Base-by-base conservation (phyloP, 176 grass and related monocot genomes). In the Hyparrhenia diplandra region DNA sequence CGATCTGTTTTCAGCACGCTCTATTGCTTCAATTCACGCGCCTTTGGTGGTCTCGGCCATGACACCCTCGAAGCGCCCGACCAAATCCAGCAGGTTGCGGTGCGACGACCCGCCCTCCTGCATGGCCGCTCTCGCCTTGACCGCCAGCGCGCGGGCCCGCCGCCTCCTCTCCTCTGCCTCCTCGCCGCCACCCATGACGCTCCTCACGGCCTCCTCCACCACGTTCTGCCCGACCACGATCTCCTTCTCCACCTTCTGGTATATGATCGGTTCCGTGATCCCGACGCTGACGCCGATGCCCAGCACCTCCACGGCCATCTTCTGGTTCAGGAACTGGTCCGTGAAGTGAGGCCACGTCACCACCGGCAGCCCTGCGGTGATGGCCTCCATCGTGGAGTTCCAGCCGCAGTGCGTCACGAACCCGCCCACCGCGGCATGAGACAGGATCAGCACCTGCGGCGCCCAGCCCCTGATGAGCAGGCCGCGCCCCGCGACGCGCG, bases 401-500 rank as follows among this genome's bases (percentile, higher is more conserved):
- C 91, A 97, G 8, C 94, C 85, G 37, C 94, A 92, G 68, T 97
- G 91, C 43, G 89, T 97, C 89, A 92, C 75, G 40, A 94, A 94
- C 0, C 47, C 80, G 16, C 94, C 91, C 5, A 77, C 77, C 0
- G 87, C 76, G 0, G 28, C 17, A 73, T 97, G 94, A 0, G 85
- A 82, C 74, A 97, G 81, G 57, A 93, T 90, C 47, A 81, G 39
- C 66, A 82, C 59, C 82, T 96, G 93, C 40, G 90, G 93, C 12
- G 85, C 85, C 93, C 90, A 92, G 1, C 82, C 89, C 29, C 21
- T 40, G 40, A 95, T 61, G 40, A 92, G 10, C 28, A 90, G 62
- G n/a, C 58, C 79, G 6, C 79, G 76, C 23, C 71, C 84, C 3
- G 64, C 78, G 1, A 89, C 64, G 29, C 78, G 83, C 29, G 70